Percentiles rank a stretch among this genome's conserved stretches.
phyloP scores from a whole-genome alignment of 495 filamentous ascomycete species.

The Tuber aestivum region DNA sequence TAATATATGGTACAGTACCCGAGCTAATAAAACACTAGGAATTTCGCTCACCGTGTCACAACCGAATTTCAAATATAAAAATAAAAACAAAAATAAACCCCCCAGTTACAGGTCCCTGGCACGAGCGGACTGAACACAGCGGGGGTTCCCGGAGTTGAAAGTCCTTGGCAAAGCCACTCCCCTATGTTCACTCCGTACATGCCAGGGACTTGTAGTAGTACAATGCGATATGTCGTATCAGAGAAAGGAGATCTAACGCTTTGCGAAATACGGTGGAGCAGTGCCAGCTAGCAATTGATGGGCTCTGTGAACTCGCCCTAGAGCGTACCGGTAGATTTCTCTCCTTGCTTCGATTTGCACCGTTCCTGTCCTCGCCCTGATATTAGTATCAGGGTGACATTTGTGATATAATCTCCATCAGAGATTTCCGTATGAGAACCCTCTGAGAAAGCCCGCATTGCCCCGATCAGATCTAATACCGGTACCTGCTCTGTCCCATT shows the following conservation, averaged over 20 bases:
- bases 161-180: too few relatives aligned
- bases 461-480: not conserved
- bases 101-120: too few relatives aligned
- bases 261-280: not conserved
- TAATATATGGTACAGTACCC: not conserved
- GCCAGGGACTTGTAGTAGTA: too few relatives aligned
- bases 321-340: not conserved
- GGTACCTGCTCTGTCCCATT: not conserved
- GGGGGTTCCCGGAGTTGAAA: too few relatives aligned
- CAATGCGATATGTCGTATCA: slow-evolving; percentile 34
- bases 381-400: not conserved
- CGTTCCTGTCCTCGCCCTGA: not conserved
- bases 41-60: slow-evolving; percentile 13
- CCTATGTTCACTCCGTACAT: too few relatives aligned
- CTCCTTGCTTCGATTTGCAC: not conserved
- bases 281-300: not conserved
- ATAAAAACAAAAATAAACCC: not conserved
- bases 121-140: too few relatives aligned
- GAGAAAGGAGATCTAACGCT: not conserved
- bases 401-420: not conserved
- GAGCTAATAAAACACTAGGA: slow-evolving; percentile 21
- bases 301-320: not conserved
- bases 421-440: not conserved
- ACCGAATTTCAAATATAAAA: not conserved
- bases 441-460: not conserved